phyloP scores from a whole-genome alignment of 208 protist species.

The Wallacemonas collosoma region DNA sequence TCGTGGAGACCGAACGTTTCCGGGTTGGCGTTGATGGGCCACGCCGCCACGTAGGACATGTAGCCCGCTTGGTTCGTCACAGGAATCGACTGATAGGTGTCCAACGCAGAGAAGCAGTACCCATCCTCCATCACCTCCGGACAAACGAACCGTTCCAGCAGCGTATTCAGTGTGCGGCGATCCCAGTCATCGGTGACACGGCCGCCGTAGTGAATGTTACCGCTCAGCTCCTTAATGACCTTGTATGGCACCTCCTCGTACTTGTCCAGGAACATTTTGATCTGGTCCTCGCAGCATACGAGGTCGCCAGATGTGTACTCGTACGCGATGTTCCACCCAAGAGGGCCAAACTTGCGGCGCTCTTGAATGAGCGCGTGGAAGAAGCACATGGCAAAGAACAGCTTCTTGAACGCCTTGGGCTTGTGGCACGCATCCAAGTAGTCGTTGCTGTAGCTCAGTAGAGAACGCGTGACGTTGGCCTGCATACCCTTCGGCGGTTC shows the following conservation, averaged over 20 bases:
- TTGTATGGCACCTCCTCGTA: slow-evolving; percentile 97
- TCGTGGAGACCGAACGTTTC: slow-evolving; percentile 98
- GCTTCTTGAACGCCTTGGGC: slow-evolving; percentile 91
- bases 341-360: slow-evolving; percentile 97
- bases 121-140: slow-evolving; percentile 90
- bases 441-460: slow-evolving; percentile 80
- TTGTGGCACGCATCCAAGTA: slow-evolving; percentile 91
- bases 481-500: slow-evolving; percentile 98
- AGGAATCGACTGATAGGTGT: slow-evolving; percentile 83
- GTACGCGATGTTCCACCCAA: slow-evolving; percentile 99
- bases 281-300: slow-evolving; percentile 90
- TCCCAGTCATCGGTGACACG: slow-evolving; percentile 99
- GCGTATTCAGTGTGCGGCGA: slow-evolving; percentile 93
- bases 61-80: slow-evolving; percentile 82
- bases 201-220: slow-evolving; percentile 99
- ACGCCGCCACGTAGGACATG: slow-evolving; percentile 88
- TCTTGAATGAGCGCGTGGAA: slow-evolving; percentile 98
- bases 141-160: slow-evolving; percentile 94
- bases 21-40: slow-evolving; percentile 94
- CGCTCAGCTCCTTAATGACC: slow-evolving; percentile 96
- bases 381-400: slow-evolving; percentile 97
- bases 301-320: slow-evolving; percentile 98
- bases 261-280: slow-evolving; percentile 97
- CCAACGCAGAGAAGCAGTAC: slow-evolving; percentile 89
- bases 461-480: slow-evolving; percentile 94